Conservation (phyloP, 805 yeast genomes). For the Cyberlindnera saturnus region DNA sequence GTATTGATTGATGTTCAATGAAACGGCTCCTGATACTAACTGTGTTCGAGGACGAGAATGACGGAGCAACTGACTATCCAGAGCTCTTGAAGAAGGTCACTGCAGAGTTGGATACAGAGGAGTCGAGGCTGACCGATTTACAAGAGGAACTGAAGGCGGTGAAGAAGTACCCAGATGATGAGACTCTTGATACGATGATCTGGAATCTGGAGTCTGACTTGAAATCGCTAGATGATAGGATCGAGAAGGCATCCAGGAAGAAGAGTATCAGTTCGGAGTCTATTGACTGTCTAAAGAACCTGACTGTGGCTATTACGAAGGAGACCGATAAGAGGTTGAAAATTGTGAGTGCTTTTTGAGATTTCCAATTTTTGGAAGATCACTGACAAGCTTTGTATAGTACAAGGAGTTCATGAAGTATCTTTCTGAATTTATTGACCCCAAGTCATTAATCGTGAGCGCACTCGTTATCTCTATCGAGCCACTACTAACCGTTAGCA, state of each 20-base stretch:
- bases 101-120: conserved; percentile 3
- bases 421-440: conserved; percentile 18
- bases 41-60: not conserved
- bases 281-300: conserved; percentile 4
- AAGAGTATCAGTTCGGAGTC: conserved; percentile 6
- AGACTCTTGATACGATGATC: conserved; percentile 2
- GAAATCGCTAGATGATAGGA: not conserved
- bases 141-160: conserved; percentile 5
- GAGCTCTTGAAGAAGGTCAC: not conserved
- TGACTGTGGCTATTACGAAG: conserved; percentile 2
- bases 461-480: not conserved
- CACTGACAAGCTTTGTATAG: conserved; percentile 1
- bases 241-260: conserved; percentile 1
- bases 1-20: not conserved
- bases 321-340: conserved; percentile 15
- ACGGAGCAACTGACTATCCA: not conserved
- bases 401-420: conserved; percentile 12
- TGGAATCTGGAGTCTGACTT: conserved; percentile 3
- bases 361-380: not conserved
- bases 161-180: conserved; percentile 14
- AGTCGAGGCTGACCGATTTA: not conserved
- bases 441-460: conserved; percentile 14
- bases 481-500: not conserved
- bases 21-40: not conserved
- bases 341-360: conserved; percentile 5